Base-by-base conservation (phyloP, 176 grass and related monocot species). In the Phyllostachys edulis region DNA sequence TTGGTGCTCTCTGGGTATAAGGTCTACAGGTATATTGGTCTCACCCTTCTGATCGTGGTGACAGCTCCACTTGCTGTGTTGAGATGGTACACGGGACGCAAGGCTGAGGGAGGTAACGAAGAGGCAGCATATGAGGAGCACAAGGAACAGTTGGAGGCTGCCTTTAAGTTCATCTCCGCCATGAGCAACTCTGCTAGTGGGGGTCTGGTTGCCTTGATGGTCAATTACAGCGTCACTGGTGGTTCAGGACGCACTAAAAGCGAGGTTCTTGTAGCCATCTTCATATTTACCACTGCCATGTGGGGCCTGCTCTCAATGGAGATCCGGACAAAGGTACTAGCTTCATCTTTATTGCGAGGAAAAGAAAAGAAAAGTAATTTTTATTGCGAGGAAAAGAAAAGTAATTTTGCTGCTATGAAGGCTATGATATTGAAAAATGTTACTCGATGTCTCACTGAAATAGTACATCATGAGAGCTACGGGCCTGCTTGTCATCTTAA, bases 151-250 rank as follows among this genome's bases (percentile, higher is more conserved):
- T 47, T 72, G 26, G 68, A 82, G 26, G 16, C 23, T 36, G 17
- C 39, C 67, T 82, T 82, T 42, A 82, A 73, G 68, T 63, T 82
- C 18, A 46, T 62, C 17, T 62, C 80, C 34, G 54, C 80, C 17
- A 82, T 72, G 24, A 82, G 17, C 52, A 72, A 37, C 55, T 82
- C 67, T 72, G 80, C 80, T 15, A 36, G 26, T 7, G 54, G 39
- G 20, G 80, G 68, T 13, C 9, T 72, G 17, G 24, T 82, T 23
- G 40, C 54, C 68, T n/a, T 82, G 52, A 40, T 71, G 11, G 55
- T 72, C 7, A 82, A 82, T 36, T 82, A 82, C 68, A 82, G 62
- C 14, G 17, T 46, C 17, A 49, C 40, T 0, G 68, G 68, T 62
- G 68, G 55, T 47, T 82, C 80, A 45, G 68, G 68, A 6, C 0